A percentile compares a stretch with the other conserved stretches of the same genome.
phyloP scores from a whole-genome alignment of 768 basidiomycete species.

The Mycena alexandri region DNA sequence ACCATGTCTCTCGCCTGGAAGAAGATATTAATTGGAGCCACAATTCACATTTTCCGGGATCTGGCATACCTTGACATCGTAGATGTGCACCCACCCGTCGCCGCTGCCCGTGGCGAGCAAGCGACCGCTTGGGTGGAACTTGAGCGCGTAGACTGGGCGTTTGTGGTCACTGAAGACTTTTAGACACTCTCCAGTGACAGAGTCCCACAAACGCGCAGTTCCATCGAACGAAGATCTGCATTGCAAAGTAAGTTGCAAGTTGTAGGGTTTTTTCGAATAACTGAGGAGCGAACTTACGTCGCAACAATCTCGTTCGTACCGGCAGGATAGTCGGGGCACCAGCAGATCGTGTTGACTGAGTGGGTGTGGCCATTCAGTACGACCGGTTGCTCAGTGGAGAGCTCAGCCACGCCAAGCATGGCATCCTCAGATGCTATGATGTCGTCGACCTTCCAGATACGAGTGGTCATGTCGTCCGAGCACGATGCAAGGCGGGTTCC shows the following conservation, averaged over 20 bases:
- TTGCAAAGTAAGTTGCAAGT: neutral
- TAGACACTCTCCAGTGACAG: conserved; percentile 80
- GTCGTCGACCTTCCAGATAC: conserved; percentile 78
- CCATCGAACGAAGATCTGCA: conserved; percentile 83
- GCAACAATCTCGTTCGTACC: conserved; percentile 73
- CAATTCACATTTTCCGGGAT: neutral
- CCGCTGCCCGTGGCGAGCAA: conserved; percentile 84
- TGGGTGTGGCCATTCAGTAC: conserved; percentile 74
- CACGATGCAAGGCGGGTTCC: conserved; percentile 81
- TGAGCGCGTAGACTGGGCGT: conserved; percentile 77
- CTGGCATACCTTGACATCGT: conserved; percentile 68
- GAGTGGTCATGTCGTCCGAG: conserved; percentile 84
- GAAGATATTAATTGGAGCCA: conserved; percentile 25
- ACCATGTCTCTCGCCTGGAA: conserved; percentile 59
- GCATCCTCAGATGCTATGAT: conserved; percentile 45
- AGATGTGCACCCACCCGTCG: conserved; percentile 83
- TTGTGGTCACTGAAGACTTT: conserved; percentile 79
- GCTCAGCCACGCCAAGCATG: conserved; percentile 50
- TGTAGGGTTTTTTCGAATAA: too few species aligned
- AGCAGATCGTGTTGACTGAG: conserved; percentile 74
- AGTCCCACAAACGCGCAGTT: conserved; percentile 88
- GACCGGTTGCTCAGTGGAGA: conserved; percentile 48
- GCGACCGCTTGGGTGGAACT: conserved; percentile 81
- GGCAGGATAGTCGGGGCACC: conserved; percentile 70
- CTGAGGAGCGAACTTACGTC: conserved; percentile 62